A percentile compares a stretch with the other conserved stretches of the same genome.
phyloP scores from a whole-genome alignment of 371 early-diverging fungal genomes.

The Sporodiniella umbellata region DNA sequence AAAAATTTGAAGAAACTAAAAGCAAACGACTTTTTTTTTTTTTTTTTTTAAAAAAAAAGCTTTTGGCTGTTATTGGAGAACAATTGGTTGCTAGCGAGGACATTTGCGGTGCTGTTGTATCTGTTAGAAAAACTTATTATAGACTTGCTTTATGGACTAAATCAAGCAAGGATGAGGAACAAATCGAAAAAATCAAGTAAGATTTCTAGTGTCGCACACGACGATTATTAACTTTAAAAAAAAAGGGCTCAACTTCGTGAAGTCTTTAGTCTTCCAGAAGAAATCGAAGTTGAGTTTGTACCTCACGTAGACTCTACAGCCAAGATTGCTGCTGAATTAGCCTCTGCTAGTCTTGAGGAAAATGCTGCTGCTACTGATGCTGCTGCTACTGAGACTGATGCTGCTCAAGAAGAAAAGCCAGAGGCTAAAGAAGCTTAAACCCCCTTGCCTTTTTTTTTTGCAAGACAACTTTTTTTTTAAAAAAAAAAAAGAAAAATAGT shows the following conservation, averaged over 20 bases:
- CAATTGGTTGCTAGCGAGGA: constrained; percentile 75
- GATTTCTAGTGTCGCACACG: no score
- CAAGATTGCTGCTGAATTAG: constrained; percentile 26
- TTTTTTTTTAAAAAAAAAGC: constrained; percentile 45
- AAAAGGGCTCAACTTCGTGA: constrained; percentile 60
- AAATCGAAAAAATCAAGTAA: constrained; percentile 66
- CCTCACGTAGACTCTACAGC: constrained; percentile 42
- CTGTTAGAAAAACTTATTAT: constrained; percentile 78
- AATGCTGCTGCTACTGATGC: constrained; percentile 15
- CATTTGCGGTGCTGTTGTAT: constrained; percentile 90
- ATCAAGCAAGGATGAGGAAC: constrained; percentile 64
- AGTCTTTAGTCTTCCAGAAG: constrained; percentile 40
- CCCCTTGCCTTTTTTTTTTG: no score
- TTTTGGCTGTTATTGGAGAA: constrained; percentile 92
- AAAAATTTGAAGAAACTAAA: neutral
- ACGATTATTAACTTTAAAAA: neutral
- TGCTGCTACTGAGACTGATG: neutral
- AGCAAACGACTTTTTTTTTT: no score
- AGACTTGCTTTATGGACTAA: constrained; percentile 91
- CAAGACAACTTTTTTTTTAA: no score
- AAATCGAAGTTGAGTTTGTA: constrained; percentile 41
- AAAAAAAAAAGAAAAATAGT: no score
- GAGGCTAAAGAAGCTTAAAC: constrained; percentile 4
- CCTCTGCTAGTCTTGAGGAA: constrained; percentile 20
- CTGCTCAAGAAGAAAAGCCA: constrained; percentile 1